A percentile compares a stretch with the other conserved stretches of the same genome.
phyloP scores from a whole-genome alignment of 495 filamentous ascomycete species.

The Aspergillus asperescens region DNA sequence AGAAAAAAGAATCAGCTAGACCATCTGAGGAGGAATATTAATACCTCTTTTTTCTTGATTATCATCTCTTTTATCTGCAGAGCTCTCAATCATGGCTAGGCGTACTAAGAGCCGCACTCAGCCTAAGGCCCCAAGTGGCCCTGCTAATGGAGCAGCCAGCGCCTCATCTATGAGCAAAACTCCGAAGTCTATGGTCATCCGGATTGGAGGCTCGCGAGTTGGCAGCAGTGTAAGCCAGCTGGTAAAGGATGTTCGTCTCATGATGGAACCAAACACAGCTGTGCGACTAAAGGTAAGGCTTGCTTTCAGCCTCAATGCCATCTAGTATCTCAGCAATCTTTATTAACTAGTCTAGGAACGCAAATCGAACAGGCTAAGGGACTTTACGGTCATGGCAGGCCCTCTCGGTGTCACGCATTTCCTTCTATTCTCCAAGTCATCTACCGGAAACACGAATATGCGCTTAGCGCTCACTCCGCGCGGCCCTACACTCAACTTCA shows the following conservation, averaged over 20 bases:
- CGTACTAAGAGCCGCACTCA: constrained; percentile 90
- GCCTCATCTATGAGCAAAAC: constrained; percentile 49
- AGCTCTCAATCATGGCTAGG: constrained; percentile 62
- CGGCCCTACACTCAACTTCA: constrained; percentile 88
- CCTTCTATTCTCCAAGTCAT: constrained; percentile 87
- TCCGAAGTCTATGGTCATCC: constrained; percentile 97
- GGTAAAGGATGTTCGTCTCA: constrained; percentile 80
- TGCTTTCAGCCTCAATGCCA: background rate
- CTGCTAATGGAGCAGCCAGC: constrained; percentile 45
- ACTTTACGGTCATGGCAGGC: constrained; percentile 94
- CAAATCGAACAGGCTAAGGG: constrained; percentile 79
- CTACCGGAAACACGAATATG: constrained; percentile 86
- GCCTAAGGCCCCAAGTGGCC: constrained; percentile 59
- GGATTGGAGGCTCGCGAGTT: constrained; percentile 89
- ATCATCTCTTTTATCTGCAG: constrained; percentile 5
- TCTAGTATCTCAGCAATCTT: background rate
- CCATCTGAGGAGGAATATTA: constrained; percentile 15
- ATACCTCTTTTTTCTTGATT: constrained; percentile 3
- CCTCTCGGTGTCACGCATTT: constrained; percentile 92
- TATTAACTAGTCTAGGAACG: constrained; percentile 55
- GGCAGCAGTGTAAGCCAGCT: constrained; percentile 87
- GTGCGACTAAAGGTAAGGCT: constrained; percentile 59
- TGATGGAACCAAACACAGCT: constrained; percentile 96
- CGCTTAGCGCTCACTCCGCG: constrained; percentile 83
- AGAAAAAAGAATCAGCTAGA: constrained; percentile 24